phyloP scores from a whole-genome alignment of 2,329 filamentous ascomycete species.

The Ceratocystis huliohia region DNA sequence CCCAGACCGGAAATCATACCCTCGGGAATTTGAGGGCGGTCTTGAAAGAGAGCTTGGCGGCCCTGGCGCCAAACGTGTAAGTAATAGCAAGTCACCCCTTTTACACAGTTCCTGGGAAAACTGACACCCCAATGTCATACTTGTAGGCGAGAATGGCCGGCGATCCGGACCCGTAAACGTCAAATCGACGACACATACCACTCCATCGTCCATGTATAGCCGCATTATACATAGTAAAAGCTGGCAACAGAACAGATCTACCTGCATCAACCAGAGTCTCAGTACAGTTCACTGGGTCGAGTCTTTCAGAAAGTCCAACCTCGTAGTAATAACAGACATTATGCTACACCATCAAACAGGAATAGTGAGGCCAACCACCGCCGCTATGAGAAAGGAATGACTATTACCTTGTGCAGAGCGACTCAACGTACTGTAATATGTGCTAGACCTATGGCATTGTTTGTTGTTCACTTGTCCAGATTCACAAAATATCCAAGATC shows the following conservation, averaged over 20 bases:
- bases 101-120: background rate
- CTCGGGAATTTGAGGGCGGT: conserved; percentile 59
- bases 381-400: too few relatives aligned
- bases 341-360: background rate
- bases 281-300: conserved; percentile 9
- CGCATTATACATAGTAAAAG: background rate
- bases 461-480: background rate
- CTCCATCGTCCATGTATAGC: background rate
- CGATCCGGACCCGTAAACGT: conserved; percentile 39
- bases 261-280: conserved; percentile 4
- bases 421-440: background rate
- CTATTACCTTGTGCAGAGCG: background rate
- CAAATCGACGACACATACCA: background rate
- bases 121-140: conserved; percentile 21
- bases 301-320: background rate
- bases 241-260: conserved; percentile 8
- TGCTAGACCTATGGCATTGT: background rate
- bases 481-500: background rate
- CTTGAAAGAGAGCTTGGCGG: conserved; percentile 66
- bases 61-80: conserved; percentile 50
- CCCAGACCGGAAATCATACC: conserved; percentile 57
- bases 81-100: conserved; percentile 27
- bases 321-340: conserved; percentile 8
- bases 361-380: too few relatives aligned
- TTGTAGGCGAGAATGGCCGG: conserved; percentile 41